A percentile compares a stretch with the other conserved stretches of the same genome.
These are phyloP conservation scores for Candida palmyrensis DNA, from an alignment of 805 yeast species.

Conservation along the genomic window DNA sequence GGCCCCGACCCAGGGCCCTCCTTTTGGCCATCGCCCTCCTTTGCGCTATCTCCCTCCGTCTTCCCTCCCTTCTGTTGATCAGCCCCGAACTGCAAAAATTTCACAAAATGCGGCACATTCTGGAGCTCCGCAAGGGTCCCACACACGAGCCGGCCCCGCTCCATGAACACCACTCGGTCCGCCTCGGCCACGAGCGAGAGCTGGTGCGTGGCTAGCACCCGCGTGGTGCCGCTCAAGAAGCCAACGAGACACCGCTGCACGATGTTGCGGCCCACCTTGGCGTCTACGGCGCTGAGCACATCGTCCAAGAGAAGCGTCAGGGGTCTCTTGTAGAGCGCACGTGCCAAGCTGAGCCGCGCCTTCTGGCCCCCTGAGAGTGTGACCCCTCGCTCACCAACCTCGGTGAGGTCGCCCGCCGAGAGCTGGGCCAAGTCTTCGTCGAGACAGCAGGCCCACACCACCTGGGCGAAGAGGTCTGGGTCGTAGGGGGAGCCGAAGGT, in stretches of 20 bases:
- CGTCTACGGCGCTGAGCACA: constrained; percentile 78
- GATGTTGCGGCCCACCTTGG: constrained; percentile 76
- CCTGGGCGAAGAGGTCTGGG: constrained; percentile 42
- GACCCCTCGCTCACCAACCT: constrained; percentile 80
- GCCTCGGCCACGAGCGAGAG: constrained; percentile 63
- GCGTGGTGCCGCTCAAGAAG: constrained; percentile 49
- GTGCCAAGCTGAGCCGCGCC: constrained; percentile 70
- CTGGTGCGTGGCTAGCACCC: constrained; percentile 80
- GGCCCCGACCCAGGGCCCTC: too few relatives aligned
- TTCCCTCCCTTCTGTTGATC: too few relatives aligned
- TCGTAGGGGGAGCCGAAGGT: constrained; percentile 56
- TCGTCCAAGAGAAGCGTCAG: constrained; percentile 70
- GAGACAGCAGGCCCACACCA: constrained; percentile 61
- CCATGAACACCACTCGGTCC: constrained; percentile 60
- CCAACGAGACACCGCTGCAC: constrained; percentile 65
- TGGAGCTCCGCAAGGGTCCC: constrained; percentile 56
- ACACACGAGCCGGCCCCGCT: constrained; percentile 50
- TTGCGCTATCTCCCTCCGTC: constrained; percentile 9
- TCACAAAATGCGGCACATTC: constrained; percentile 25
- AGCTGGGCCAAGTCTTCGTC: constrained; percentile 56
- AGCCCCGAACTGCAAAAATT: constrained; percentile 34
- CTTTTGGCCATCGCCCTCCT: constrained; percentile 1
- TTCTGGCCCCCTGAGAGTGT: constrained; percentile 86
- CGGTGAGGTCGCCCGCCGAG: constrained; percentile 70
- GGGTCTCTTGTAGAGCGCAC: constrained; percentile 67